Evolutionary conservation across 2,329 filamentous ascomycete species (phyloP), one percentile per base, ranked within the genome.

Genomic region (Dactylellina cionopaga): DNA sequence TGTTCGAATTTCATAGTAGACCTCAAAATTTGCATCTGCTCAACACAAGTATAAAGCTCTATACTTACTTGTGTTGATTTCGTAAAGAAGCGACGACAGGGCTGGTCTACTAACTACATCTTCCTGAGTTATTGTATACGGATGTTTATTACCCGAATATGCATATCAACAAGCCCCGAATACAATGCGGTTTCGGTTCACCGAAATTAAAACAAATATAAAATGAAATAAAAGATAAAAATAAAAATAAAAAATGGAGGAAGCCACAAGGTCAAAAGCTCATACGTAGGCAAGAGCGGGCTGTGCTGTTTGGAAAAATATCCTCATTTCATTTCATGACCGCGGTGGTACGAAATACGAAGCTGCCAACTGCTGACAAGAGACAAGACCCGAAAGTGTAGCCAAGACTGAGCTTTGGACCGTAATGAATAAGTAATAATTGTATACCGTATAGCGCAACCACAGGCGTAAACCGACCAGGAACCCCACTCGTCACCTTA

Each of bases 261-360:
- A 47, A 17, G 5, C 13, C 9, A 3, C 3, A 3, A 29, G 43
- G 43, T n/a, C 24, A 13, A 31, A 35, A 51, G 17, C 17, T 22
- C n/a, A 51, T 63, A 52, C 43, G 24, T 22, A 51, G 17, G 43
- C 44, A n/a, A 19, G 15, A 25, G 17, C 19, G 33, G 62, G 62
- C 62, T 65, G 62, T 65, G 62, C 62, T 58, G 10, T 24, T 56
- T 31, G 60, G 39, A 65, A 46, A 22, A 15, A 25, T 44, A 19
- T 15, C 19, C 19, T 55, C 27, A 25, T 24, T 55, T 39, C 51
- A 5, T 27, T 39, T n/a, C n/a, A 46, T 15, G 11, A 24, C n/a
- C n/a, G 43, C 27, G 44, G 41, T 29, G 51, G 62, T 66, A 66
- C 62, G 62, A 66, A 58, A 58, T 56, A 66, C 62, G 62, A 66